Conservation (phyloP, 108 stramenopile species). For the Cyclotella choctawhatcheeana region DNA sequence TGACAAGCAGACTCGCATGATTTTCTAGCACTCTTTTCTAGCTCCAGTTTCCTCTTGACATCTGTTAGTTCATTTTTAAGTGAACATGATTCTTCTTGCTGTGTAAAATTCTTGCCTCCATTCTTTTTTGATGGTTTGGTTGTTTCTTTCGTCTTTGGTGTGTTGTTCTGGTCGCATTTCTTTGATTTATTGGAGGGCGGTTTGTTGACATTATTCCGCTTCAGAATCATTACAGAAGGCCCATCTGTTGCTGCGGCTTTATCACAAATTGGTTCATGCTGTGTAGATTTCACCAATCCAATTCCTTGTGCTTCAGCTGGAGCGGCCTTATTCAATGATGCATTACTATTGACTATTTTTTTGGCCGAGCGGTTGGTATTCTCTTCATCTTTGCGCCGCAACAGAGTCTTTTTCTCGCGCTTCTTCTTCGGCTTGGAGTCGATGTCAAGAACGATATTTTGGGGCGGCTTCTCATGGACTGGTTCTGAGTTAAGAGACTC, state of each 20-base stretch:
- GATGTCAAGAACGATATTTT: not conserved
- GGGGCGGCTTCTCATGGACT: not conserved
- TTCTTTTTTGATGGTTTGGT: not conserved
- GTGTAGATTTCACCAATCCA: not conserved
- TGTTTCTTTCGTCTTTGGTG: not conserved
- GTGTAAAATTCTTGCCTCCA: not conserved
- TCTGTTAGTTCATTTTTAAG: conserved; percentile 1
- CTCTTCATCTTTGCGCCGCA: not conserved
- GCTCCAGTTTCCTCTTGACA: conserved; percentile 8
- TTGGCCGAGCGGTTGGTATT: not conserved
- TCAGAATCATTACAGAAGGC: conserved; percentile 10
- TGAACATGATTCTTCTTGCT: not conserved
- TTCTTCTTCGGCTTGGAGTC: not conserved
- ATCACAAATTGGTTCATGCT: not conserved
- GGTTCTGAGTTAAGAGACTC: not conserved
- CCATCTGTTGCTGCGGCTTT: not conserved
- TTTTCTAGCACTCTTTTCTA: conserved; percentile 10
- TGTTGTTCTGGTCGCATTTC: not conserved
- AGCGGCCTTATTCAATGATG: not conserved
- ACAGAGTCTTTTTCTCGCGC: not conserved
- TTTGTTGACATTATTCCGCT: not conserved
- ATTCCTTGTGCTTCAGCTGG: not conserved
- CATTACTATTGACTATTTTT: not conserved
- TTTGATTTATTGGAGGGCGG: not conserved
- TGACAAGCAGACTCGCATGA: not conserved